phyloP scores from a whole-genome alignment of 225 moss, liverwort and hornwort genomes.

The Lunularia cruciata region DNA sequence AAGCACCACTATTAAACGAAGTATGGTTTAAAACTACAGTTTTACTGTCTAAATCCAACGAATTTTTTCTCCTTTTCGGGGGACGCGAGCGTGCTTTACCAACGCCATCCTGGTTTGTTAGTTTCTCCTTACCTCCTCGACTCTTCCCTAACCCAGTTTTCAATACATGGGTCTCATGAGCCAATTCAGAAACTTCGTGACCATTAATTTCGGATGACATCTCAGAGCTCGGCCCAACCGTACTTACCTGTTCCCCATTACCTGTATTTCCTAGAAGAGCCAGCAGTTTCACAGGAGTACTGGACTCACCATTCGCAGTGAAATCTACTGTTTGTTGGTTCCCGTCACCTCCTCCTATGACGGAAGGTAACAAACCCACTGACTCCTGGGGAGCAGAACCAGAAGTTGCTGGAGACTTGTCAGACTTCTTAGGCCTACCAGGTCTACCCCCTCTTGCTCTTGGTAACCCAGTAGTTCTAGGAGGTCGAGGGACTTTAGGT shows the following conservation, averaged over 20 bases:
- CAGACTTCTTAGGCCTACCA: constrained; percentile 43
- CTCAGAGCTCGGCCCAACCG: not conserved
- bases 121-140: constrained; percentile 20
- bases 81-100: constrained; percentile 33
- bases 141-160: constrained; percentile 25
- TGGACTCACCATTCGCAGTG: constrained; percentile 27
- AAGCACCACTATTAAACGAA: constrained; percentile 13
- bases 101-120: constrained; percentile 17
- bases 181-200: constrained; percentile 13
- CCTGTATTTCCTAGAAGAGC: constrained; percentile 5
- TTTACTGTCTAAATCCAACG: constrained; percentile 20
- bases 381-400: constrained; percentile 42
- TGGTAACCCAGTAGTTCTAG: constrained; percentile 56
- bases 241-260: constrained; percentile 28
- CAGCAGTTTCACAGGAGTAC: constrained; percentile 8
- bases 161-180: not conserved
- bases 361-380: constrained; percentile 35
- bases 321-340: constrained; percentile 11
- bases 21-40: constrained; percentile 8
- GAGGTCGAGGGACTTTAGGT: constrained; percentile 47
- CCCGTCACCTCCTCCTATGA: constrained; percentile 12
- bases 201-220: constrained; percentile 12
- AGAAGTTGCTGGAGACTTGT: constrained; percentile 18
- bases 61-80: constrained; percentile 29
- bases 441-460: constrained; percentile 40